Evolutionary conservation across 2,329 filamentous ascomycete species (phyloP).

Genomic region (Dendrostoma leiphaemia): DNA sequence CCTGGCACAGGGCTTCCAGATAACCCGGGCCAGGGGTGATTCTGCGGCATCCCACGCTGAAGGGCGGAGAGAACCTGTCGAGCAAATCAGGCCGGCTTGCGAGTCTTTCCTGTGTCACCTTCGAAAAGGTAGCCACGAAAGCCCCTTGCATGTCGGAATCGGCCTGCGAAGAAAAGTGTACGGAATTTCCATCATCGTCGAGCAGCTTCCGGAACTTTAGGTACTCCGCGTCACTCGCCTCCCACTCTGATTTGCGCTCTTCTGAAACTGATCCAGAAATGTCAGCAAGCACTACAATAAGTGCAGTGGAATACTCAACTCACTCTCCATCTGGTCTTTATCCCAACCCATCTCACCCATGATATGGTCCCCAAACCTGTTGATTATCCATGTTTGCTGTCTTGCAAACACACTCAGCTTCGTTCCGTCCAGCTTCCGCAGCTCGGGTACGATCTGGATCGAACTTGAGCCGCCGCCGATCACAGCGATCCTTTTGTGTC

Average conservation of each 20-base stretch:
- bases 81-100: conserved; percentile 19
- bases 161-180: conserved; percentile 20
- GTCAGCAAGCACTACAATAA: background rate
- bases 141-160: conserved; percentile 29
- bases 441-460: conserved; percentile 27
- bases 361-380: background rate
- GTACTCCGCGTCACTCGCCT: background rate
- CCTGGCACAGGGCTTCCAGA: conserved; percentile 38
- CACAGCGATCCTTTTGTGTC: conserved; percentile 20
- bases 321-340: background rate
- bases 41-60: conserved; percentile 41
- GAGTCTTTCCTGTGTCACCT: conserved; percentile 23
- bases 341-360: conserved; percentile 5
- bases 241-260: background rate
- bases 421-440: background rate
- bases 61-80: conserved; percentile 27
- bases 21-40: conserved; percentile 42
- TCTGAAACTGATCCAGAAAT: background rate
- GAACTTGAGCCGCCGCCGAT: conserved; percentile 32
- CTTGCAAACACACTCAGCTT: background rate
- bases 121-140: conserved; percentile 31
- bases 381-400: background rate
- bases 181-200: conserved; percentile 1
- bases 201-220: conserved; percentile 3
- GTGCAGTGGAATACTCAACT: background rate